phyloP scores from a whole-genome alignment of 768 basidiomycete species.

The Termitomyces sp. region DNA sequence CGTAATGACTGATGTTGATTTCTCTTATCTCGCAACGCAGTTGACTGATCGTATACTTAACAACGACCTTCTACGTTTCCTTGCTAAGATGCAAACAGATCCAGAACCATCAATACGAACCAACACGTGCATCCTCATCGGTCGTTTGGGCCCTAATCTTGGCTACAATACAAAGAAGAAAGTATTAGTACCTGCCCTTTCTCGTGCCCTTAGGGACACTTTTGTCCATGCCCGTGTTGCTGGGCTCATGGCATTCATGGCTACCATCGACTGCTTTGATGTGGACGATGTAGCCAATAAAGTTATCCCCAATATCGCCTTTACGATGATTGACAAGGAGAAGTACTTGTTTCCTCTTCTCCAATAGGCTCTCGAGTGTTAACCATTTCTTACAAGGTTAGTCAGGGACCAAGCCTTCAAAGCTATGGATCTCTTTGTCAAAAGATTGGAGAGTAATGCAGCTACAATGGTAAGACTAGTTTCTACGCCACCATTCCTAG shows the following conservation, averaged over 20 bases:
- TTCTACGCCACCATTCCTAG: background rate
- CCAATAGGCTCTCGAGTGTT: background rate
- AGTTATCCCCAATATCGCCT: slow-evolving; percentile 83
- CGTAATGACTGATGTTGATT: background rate
- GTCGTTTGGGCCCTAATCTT: slow-evolving; percentile 79
- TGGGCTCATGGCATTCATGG: slow-evolving; percentile 94
- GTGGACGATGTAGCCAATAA: slow-evolving; percentile 83
- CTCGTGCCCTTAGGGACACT: slow-evolving; percentile 80
- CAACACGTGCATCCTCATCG: slow-evolving; percentile 95
- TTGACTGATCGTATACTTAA: slow-evolving; percentile 89
- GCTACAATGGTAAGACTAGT: slow-evolving; percentile 62
- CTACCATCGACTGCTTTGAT: slow-evolving; percentile 86
- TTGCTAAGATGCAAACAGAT: slow-evolving; percentile 92
- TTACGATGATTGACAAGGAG: slow-evolving; percentile 83
- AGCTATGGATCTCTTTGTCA: slow-evolving; percentile 83
- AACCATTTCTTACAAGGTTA: slow-evolving; percentile 40
- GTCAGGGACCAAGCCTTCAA: slow-evolving; percentile 97
- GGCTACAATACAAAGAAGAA: slow-evolving; percentile 90
- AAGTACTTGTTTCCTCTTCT: slow-evolving; percentile 46
- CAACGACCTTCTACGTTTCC: slow-evolving; percentile 89
- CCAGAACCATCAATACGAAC: slow-evolving; percentile 93
- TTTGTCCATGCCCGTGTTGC: slow-evolving; percentile 94
- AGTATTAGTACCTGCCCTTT: slow-evolving; percentile 95
- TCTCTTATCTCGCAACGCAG: slow-evolving; percentile 32
- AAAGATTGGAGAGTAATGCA: slow-evolving; percentile 75